Evolutionary conservation across 805 yeast species (phyloP).

Genomic region (Candida boidinii): DNA sequence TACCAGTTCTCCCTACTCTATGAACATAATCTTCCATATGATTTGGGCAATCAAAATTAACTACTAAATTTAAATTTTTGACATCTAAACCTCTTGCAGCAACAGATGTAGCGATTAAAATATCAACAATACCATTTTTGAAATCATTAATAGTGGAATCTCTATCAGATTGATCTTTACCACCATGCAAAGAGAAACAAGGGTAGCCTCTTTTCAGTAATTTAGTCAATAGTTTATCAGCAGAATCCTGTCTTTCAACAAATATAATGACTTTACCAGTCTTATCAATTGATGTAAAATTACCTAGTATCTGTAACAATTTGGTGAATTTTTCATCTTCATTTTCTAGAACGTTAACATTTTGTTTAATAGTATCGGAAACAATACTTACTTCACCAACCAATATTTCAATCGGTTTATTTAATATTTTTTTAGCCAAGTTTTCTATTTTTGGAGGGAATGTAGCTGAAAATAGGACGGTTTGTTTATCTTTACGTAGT

Average conservation of each 20-base stretch:
- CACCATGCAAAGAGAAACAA: constrained; percentile 80
- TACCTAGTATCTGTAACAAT: constrained; percentile 48
- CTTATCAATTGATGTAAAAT: constrained; percentile 23
- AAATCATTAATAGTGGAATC: constrained; percentile 67
- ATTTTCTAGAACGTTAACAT: constrained; percentile 51
- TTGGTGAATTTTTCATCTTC: constrained; percentile 48
- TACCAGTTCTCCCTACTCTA: constrained; percentile 91
- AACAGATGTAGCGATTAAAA: constrained; percentile 85
- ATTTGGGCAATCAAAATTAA: constrained; percentile 75
- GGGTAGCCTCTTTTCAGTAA: constrained; percentile 45
- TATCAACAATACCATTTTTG: constrained; percentile 46
- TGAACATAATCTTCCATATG: constrained; percentile 95
- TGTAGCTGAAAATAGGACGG: constrained; percentile 89
- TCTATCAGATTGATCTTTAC: constrained; percentile 80
- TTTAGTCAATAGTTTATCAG: constrained; percentile 59
- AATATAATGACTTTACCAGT: constrained; percentile 62
- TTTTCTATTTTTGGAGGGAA: constrained; percentile 75
- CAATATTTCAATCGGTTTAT: constrained; percentile 62
- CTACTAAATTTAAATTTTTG: constrained; percentile 70
- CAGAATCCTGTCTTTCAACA: constrained; percentile 81
- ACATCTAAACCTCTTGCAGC: constrained; percentile 95
- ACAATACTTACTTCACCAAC: constrained; percentile 79
- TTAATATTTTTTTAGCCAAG: constrained; percentile 58
- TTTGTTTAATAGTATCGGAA: constrained; percentile 71
- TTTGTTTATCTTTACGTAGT: constrained; percentile 79